These are phyloP conservation scores for Salix suchowensis DNA, from an alignment of 345 rosid species.

Conservation along the genomic window DNA sequence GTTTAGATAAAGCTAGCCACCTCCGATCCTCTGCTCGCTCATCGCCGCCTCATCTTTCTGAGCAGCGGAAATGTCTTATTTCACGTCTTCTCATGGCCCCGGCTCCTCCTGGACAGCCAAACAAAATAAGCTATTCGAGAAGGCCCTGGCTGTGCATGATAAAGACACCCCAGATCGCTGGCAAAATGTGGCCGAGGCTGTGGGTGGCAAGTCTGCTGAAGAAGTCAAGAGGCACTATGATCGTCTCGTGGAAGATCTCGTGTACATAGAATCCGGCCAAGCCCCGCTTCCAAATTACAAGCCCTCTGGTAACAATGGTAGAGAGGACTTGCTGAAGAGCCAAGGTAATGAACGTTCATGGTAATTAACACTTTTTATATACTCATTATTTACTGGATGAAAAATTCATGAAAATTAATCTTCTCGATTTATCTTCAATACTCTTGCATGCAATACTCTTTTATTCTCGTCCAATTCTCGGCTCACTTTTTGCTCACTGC, in stretches of 20 bases:
- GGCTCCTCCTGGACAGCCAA: slow-evolving; percentile 58
- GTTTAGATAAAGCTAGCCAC: too few relatives aligned
- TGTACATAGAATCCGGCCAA: slow-evolving; percentile 61
- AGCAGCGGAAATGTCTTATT: slow-evolving; percentile 11
- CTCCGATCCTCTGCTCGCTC: too few relatives aligned
- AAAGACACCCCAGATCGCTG: slow-evolving; percentile 91
- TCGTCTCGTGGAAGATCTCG: slow-evolving; percentile 70
- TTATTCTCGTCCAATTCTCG: background rate
- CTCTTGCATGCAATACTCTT: background rate
- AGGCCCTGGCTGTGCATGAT: slow-evolving; percentile 73
- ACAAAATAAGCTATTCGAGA: slow-evolving; percentile 83
- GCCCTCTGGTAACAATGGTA: slow-evolving; percentile 25
- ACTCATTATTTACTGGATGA: background rate
- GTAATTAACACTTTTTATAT: background rate
- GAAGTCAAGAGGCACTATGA: slow-evolving; percentile 86
- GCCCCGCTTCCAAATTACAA: slow-evolving; percentile 67
- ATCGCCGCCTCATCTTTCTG: background rate
- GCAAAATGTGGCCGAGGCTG: slow-evolving; percentile 78
- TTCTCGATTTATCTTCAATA: background rate
- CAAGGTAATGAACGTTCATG: slow-evolving; percentile 29
- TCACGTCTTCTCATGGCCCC: slow-evolving; percentile 39
- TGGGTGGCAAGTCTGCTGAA: slow-evolving; percentile 71
- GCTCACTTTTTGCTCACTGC: background rate
- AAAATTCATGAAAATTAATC: background rate
- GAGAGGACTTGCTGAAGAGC: slow-evolving; percentile 34